phyloP scores from a whole-genome alignment of 305 asterid species.

The Solanum hybrid region DNA sequence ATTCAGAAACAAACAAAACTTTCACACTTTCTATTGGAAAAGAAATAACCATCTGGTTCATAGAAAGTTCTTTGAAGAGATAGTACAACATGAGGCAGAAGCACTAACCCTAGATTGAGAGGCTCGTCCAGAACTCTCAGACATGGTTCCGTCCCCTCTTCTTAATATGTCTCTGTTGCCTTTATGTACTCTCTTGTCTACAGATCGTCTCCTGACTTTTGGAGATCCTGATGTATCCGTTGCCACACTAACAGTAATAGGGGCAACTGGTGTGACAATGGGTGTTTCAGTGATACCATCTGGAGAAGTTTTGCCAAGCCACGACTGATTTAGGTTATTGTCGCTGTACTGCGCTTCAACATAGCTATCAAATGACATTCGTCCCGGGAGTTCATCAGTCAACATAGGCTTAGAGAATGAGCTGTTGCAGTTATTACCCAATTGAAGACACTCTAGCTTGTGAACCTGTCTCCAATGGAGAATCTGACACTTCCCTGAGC shows the following conservation, averaged over 20 bases:
- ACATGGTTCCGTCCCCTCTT: constrained; percentile 24
- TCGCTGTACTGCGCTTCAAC: constrained; percentile 9
- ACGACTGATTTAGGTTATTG: constrained; percentile 18
- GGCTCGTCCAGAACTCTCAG: constrained; percentile 26
- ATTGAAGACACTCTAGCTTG: constrained; percentile 71
- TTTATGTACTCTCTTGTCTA: constrained; percentile 20
- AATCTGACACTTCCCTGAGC: constrained; percentile 88
- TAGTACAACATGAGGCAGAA: constrained; percentile 13
- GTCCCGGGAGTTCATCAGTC: constrained; percentile 22
- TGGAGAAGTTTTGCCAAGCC: constrained; percentile 17
- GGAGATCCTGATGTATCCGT: constrained; percentile 23
- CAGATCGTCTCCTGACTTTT: constrained; percentile 19
- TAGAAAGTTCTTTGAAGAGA: constrained; percentile 11
- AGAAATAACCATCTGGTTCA: constrained; percentile 25
- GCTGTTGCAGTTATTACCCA: constrained; percentile 31
- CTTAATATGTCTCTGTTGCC: constrained; percentile 21
- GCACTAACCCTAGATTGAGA: constrained; percentile 22
- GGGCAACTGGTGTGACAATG: constrained; percentile 10
- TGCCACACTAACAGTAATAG: constrained; percentile 13
- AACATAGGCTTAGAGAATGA: constrained; percentile 20
- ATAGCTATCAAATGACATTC: constrained; percentile 22
- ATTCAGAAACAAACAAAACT: neutral
- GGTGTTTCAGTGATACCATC: constrained; percentile 18
- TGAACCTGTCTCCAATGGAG: constrained; percentile 83
- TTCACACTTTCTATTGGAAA: neutral